Conservation (phyloP, 2,329 filamentous ascomycete genomes). For the Beauveria australis region DNA sequence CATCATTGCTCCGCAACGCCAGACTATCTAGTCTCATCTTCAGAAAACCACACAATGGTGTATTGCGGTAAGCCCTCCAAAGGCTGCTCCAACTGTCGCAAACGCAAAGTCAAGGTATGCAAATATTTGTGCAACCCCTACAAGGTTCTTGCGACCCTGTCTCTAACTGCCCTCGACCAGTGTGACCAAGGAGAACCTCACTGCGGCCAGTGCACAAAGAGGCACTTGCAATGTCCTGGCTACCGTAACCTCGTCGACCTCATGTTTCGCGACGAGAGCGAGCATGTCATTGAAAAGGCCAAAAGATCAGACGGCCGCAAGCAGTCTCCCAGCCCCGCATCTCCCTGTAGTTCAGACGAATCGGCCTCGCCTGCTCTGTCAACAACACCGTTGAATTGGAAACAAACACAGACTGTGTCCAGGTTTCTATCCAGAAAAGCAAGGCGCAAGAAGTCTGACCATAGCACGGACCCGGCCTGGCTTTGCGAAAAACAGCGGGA, state of each 20-base stretch:
- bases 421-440: background rate
- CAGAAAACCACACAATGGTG: slow-evolving; percentile 33
- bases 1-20: background rate
- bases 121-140: slow-evolving; percentile 1
- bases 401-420: background rate
- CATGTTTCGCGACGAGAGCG: slow-evolving; percentile 50
- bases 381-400: background rate
- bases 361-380: background rate
- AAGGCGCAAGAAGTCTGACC: background rate
- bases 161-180: slow-evolving; percentile 22
- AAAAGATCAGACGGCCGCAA: slow-evolving; percentile 20
- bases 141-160: background rate
- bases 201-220: slow-evolving; percentile 48
- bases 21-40: background rate
- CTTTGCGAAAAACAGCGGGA: background rate
- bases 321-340: slow-evolving; percentile 12
- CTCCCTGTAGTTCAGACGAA: slow-evolving; percentile 5
- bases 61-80: slow-evolving; percentile 51
- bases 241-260: slow-evolving; percentile 48
- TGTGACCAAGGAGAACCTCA: slow-evolving; percentile 44
- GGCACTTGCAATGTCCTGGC: slow-evolving; percentile 43
- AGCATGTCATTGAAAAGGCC: slow-evolving; percentile 46
- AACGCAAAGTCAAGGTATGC: slow-evolving; percentile 48
- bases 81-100: slow-evolving; percentile 46
- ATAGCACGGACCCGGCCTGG: background rate